Evolutionary conservation across 306 rosid genomes (phyloP).

Genomic region (Glycyrrhiza uralensis): DNA sequence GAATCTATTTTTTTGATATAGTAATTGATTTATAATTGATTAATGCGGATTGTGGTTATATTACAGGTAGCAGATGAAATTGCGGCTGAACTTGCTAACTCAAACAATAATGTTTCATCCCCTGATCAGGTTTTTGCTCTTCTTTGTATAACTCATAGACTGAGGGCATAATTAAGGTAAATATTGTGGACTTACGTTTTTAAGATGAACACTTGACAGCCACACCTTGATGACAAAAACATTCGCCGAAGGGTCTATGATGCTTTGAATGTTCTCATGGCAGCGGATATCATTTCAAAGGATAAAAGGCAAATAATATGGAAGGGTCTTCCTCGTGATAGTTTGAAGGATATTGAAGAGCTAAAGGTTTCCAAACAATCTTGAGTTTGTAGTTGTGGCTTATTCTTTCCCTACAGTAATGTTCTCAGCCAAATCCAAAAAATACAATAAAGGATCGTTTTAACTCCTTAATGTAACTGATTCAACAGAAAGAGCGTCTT

Average conservation of each 20-base stretch:
- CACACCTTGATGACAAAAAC: conserved; percentile 95
- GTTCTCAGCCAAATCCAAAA: background rate
- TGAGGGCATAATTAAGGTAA: background rate
- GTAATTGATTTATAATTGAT: too few relatives aligned
- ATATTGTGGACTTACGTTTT: background rate
- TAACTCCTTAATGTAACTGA: conserved; percentile 28
- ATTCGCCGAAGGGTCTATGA: conserved; percentile 97
- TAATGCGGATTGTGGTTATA: conserved; percentile 20
- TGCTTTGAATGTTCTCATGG: conserved; percentile 99
- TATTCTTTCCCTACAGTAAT: conserved; percentile 16
- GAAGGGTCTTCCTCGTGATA: conserved; percentile 96
- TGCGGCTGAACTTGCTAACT: conserved; percentile 90
- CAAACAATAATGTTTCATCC: conserved; percentile 57
- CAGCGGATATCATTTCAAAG: conserved; percentile 90
- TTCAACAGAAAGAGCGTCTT: conserved; percentile 78
- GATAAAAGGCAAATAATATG: conserved; percentile 97
- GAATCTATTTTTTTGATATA: background rate
- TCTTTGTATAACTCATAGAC: background rate
- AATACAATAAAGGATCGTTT: background rate
- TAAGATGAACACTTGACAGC: conserved; percentile 52
- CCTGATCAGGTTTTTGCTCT: conserved; percentile 89
- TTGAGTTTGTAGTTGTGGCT: background rate
- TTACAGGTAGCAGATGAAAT: conserved; percentile 97
- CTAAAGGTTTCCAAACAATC: conserved; percentile 62
- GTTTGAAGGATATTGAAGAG: conserved; percentile 84